Conservation (phyloP, 2,329 filamentous ascomycete species). For the Colletotrichum sp. region DNA sequence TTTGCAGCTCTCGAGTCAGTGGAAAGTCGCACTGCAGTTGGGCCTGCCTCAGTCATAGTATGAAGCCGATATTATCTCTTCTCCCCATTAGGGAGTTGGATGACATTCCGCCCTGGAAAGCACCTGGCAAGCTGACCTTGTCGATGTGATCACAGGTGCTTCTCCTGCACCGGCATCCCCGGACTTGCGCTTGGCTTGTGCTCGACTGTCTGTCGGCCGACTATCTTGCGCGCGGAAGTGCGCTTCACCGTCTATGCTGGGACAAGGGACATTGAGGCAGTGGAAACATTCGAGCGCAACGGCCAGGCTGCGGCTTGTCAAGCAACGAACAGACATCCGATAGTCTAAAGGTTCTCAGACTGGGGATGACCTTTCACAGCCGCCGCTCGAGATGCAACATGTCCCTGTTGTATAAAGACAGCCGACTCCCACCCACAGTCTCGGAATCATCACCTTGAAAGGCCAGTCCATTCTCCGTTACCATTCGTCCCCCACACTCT, state of each 20-base stretch:
- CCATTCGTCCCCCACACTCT: constrained; percentile 8
- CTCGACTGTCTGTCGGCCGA: neutral
- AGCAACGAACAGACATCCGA: neutral
- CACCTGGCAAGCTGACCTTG: neutral
- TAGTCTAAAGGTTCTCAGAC: neutral
- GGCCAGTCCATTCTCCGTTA: constrained; percentile 14
- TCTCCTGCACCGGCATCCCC: neutral
- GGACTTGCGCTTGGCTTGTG: neutral
- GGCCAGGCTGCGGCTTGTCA: neutral
- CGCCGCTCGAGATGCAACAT: neutral
- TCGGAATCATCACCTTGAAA: neutral
- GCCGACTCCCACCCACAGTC: neutral
- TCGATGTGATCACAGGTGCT: neutral
- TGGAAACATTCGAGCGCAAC: neutral
- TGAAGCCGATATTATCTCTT: neutral
- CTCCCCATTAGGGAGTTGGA: neutral
- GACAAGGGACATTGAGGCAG: neutral
- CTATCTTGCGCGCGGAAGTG: neutral
- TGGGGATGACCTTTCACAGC: neutral
- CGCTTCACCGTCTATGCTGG: neutral
- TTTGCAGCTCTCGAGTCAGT: constrained; percentile 1
- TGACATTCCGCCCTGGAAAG: neutral
- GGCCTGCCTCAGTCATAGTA: neutral
- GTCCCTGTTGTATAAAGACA: constrained; percentile 4
- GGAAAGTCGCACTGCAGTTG: neutral